phyloP scores from a whole-genome alignment of 192 early-diverging fungal species.

The Obelidium mucronatum region DNA sequence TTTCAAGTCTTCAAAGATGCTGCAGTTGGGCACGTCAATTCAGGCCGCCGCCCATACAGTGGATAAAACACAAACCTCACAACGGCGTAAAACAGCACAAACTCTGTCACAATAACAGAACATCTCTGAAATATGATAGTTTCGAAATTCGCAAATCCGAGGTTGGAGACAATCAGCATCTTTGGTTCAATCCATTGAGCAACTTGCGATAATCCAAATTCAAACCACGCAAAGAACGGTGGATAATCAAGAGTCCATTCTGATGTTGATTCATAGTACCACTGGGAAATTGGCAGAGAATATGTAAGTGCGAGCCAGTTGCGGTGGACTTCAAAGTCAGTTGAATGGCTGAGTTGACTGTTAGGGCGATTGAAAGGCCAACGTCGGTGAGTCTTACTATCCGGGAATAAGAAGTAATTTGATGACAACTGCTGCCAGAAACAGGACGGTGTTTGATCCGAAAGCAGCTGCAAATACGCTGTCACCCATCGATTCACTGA shows the following conservation, averaged over 20 bases:
- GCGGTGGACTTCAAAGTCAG: slow-evolving; percentile 99
- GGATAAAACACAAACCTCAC: slow-evolving; percentile 49
- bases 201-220: slow-evolving; percentile 73
- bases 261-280: slow-evolving; percentile 80
- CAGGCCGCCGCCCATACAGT: not conserved
- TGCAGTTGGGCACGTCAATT: not conserved
- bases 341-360: slow-evolving; percentile 63
- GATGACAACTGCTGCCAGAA: not conserved
- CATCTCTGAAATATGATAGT: slow-evolving; percentile 88
- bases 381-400: slow-evolving; percentile 15
- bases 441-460: not conserved
- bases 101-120: slow-evolving; percentile 83
- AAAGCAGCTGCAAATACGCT: too few relatives aligned
- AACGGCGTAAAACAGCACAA: slow-evolving; percentile 76
- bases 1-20: slow-evolving; percentile 1
- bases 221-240: slow-evolving; percentile 98
- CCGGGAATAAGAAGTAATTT: slow-evolving; percentile 6
- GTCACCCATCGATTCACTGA: too few relatives aligned
- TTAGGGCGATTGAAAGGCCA: not conserved
- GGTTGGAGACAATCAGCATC: slow-evolving; percentile 79
- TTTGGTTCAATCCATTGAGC: slow-evolving; percentile 68
- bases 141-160: slow-evolving; percentile 65
- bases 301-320: slow-evolving; percentile 97
- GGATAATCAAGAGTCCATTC: slow-evolving; percentile 67
- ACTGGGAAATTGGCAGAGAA: slow-evolving; percentile 76